Evolutionary conservation across 2,329 filamentous ascomycete species (phyloP), one percentile per base, ranked within the genome.

Genomic region (Pezicula rhizophila): DNA sequence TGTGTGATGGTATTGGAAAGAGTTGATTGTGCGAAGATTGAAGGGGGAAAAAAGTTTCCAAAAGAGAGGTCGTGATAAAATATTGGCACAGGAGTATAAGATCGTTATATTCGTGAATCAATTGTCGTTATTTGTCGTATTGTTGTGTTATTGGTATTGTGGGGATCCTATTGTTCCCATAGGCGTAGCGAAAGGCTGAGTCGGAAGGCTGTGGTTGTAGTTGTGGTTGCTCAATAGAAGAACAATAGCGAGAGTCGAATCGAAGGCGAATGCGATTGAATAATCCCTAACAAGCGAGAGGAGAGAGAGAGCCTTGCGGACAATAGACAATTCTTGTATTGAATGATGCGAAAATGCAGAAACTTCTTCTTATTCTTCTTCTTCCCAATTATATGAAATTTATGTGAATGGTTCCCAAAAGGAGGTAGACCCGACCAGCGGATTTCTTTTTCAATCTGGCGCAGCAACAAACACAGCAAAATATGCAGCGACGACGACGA

Each of bases 21-120:
- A 26, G 35, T 45, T 49, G 45, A 12, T 50, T 38, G 45, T 31
- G 37, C 25, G 47, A 50, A 14, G 26, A 31, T 15, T 7, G 23
- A 23, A 23, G 23, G 18, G 3, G 6, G 1, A 39, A n/a, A 40
- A 8, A 44, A 38, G n/a, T 31, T 10, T 31, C 28, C 28, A 10
- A 31, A 12, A 31, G 28, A 31, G 28, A 10, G 5, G 28, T 33
- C 33, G 14, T 25, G 8, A 31, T 28, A 42, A 42, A 42, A 25
- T 25, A 26, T 28, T 12, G 18, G 40, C 23, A 25, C n/a, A 12
- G 11, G 25, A 12, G 20, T 26, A 42, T 15, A 3, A 25, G 2
- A 26, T 42, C 40, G 23, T 42, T 20, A 42, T 12, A 25, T 5
- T 26, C 25, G 40, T 42, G 40, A 28, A 42, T 42, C 18, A 25